phyloP scores from a whole-genome alignment of 2,329 filamentous ascomycete species.

The Mariannaea sp. region DNA sequence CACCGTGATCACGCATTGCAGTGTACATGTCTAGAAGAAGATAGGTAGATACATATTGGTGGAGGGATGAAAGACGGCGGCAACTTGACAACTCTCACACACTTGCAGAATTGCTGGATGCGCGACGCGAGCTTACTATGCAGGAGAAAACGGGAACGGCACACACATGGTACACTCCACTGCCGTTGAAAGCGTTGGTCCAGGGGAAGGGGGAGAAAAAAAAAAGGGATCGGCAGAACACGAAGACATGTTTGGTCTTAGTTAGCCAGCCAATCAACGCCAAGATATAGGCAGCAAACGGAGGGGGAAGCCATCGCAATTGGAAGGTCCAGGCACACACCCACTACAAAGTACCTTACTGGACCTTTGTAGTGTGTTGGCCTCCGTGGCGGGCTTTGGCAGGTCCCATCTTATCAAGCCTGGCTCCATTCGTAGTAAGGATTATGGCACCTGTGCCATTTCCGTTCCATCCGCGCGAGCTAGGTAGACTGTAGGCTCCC shows the following conservation, averaged over 20 bases:
- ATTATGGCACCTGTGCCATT: slow-evolving; percentile 5
- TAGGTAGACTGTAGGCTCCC: no score
- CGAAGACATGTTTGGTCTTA: neutral
- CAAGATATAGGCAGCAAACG: neutral
- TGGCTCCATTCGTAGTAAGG: neutral
- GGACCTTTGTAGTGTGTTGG: neutral
- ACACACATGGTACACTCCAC: no score
- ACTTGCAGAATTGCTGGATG: no score
- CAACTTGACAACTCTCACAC: no score
- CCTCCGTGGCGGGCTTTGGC: neutral
- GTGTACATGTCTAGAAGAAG: no score
- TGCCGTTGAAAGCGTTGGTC: no score
- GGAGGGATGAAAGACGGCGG: no score
- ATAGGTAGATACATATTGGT: no score
- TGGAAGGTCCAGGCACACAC: neutral
- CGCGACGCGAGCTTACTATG: no score
- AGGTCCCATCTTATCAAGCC: slow-evolving; percentile 12
- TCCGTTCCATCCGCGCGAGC: neutral
- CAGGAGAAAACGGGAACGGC: no score
- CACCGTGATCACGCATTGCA: no score
- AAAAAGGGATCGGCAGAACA: neutral
- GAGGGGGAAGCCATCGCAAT: neutral
- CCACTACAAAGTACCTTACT: neutral
- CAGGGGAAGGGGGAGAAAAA: no score
- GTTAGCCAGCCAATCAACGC: neutral